Evolutionary conservation across 768 basidiomycete genomes (phyloP), one percentile per base, ranked within the genome.

Genomic region (Xerocomus spinulosus): DNA sequence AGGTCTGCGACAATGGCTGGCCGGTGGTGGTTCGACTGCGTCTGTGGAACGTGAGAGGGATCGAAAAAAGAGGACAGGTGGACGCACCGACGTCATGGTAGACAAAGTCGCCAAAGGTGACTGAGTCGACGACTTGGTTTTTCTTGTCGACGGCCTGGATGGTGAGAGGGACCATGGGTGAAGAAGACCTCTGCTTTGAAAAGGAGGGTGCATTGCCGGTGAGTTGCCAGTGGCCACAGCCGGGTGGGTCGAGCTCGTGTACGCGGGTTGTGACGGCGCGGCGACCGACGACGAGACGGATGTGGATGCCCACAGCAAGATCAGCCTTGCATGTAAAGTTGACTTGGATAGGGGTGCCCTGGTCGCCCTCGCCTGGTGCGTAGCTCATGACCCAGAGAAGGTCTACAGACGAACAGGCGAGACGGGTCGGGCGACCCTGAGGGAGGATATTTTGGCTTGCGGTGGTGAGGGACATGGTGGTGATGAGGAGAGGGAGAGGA

Each of bases 221-320:
- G 43, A 88, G 77, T 59, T 83, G 80, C 83, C 81, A 86, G 38
- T 74, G 68, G 26, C 78, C 79, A 46, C 73, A 73, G 8, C 71
- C 66, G 1, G 71, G 60, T 12, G 69, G 59, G n/a, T 71, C 70
- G 0, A 83, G 59, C 55, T 79, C 75, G 36, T 73, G 72, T 24
- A 92, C 84, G 12, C 75, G 75, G 0, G 90, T 92, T 28, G 73
- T 72, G 21, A 92, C 75, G 3, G 87, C 79, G 52, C 77, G 81
- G 50, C 73, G 65, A 25, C 84, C 89, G 53, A 92, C 73, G 56
- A 91, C 80, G 53, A 92, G 79, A 43, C 90, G 81, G 20, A 91
- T 78, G 50, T 76, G 81, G 30, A 86, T 74, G 2, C 54, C 65
- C 3, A 57, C 1, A 3, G 54, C 54, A 0, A 58, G 44, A 12